These are phyloP conservation scores for Chenopodium suecicum DNA, from an alignment of 148 eudicot species.

Conservation along the genomic window DNA sequence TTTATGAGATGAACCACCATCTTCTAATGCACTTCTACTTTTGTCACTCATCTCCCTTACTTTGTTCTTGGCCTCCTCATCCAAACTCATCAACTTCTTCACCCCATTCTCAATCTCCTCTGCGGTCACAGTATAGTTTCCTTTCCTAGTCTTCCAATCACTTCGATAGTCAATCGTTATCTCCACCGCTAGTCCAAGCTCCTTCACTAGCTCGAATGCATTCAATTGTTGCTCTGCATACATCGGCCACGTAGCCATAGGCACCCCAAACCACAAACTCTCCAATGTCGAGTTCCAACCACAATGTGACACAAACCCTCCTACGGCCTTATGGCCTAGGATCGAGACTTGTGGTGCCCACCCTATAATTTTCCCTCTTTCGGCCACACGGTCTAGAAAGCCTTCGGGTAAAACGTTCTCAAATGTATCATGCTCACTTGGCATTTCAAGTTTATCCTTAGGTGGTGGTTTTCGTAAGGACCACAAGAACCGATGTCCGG, in stretches of 20 bases:
- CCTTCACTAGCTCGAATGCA: slow-evolving; percentile 32
- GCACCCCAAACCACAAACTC: slow-evolving; percentile 29
- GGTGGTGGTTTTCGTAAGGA: slow-evolving; percentile 21
- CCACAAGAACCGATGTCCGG: slow-evolving; percentile 45
- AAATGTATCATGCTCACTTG: neutral
- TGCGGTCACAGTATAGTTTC: slow-evolving; percentile 16
- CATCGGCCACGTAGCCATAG: slow-evolving; percentile 29
- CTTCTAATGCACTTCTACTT: slow-evolving; percentile 24
- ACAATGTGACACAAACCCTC: slow-evolving; percentile 35
- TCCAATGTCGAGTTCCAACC: slow-evolving; percentile 32
- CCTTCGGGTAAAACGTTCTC: slow-evolving; percentile 34
- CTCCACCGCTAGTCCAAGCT: slow-evolving; percentile 26
- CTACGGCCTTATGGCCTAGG: slow-evolving; percentile 22
- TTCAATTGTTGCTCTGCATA: slow-evolving; percentile 31
- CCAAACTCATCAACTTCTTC: slow-evolving; percentile 24
- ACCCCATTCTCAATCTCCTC: slow-evolving; percentile 34
- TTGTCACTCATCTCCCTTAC: slow-evolving; percentile 22
- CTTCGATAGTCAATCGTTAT: slow-evolving; percentile 22
- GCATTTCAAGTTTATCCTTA: neutral
- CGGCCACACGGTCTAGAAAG: slow-evolving; percentile 19
- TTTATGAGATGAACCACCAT: slow-evolving; percentile 36
- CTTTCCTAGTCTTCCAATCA: neutral
- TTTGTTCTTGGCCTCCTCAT: neutral
- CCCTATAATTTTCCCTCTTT: slow-evolving; percentile 30
- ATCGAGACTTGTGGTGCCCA: slow-evolving; percentile 35